phyloP scores from a whole-genome alignment of 768 basidiomycete species.

The Leucosporidium creatinivorum region DNA sequence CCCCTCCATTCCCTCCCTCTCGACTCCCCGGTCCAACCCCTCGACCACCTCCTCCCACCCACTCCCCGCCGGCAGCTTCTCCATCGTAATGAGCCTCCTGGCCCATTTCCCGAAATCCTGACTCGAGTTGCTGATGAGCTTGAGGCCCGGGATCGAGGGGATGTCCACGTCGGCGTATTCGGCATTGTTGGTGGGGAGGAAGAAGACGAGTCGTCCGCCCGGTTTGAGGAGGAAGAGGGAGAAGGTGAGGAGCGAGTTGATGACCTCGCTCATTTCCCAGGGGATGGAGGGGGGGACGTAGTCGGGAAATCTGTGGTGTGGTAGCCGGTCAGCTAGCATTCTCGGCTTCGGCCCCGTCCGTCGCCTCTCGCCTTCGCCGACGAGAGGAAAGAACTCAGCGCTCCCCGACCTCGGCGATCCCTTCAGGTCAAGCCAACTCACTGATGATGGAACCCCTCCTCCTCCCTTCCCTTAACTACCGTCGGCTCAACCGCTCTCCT shows the following conservation, averaged over 20 bases:
- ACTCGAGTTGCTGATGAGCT: conserved; percentile 74
- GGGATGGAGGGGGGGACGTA: conserved; percentile 87
- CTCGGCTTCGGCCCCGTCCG: too few species aligned
- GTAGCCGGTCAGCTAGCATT: background rate
- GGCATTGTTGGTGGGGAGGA: conserved; percentile 69
- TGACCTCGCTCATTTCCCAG: conserved; percentile 81
- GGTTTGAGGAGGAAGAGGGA: conserved; percentile 78
- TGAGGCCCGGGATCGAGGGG: conserved; percentile 73
- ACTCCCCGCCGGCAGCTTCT: conserved; percentile 51
- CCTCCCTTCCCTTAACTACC: conserved; percentile 41
- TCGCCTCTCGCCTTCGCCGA: too few species aligned
- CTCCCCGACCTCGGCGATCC: too few species aligned
- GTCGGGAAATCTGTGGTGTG: conserved; percentile 36
- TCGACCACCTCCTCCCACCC: conserved; percentile 37
- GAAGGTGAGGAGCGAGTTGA: conserved; percentile 68
- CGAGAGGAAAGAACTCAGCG: too few species aligned
- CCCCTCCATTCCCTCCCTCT: conserved; percentile 9
- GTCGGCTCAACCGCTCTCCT: conserved; percentile 67
- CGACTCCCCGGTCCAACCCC: conserved; percentile 35
- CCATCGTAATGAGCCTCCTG: conserved; percentile 80
- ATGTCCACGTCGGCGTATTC: conserved; percentile 85
- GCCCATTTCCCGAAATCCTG: conserved; percentile 97
- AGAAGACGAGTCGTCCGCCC: conserved; percentile 84
- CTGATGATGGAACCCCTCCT: conserved; percentile 37
- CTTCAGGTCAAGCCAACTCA: too few species aligned